phyloP scores from a whole-genome alignment of 148 eudicot species.

The Heliamphora exappendiculata region DNA sequence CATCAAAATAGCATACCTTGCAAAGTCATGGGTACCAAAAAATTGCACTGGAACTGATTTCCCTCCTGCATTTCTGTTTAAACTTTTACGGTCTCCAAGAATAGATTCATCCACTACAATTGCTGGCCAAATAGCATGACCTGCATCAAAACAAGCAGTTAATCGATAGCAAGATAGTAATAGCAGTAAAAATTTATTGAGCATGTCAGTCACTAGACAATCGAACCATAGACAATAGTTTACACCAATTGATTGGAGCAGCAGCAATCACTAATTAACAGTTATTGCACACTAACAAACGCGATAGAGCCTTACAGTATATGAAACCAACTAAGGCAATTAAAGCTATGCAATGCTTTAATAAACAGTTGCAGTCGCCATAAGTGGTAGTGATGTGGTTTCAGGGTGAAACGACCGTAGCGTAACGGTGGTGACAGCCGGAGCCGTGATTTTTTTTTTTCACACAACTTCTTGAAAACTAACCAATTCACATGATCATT shows the following conservation, averaged over 20 bases:
- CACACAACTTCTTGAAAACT: too few relatives aligned
- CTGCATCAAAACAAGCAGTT: conserved; percentile 25
- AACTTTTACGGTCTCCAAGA: conserved; percentile 54
- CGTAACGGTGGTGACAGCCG: too few relatives aligned
- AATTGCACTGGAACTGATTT: conserved; percentile 87
- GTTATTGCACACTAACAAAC: neutral
- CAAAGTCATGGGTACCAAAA: conserved; percentile 96
- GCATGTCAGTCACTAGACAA: neutral
- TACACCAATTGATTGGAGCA: neutral
- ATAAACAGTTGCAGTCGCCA: too few relatives aligned
- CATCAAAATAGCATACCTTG: conserved; percentile 46
- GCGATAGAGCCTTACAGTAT: neutral
- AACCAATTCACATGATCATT: too few relatives aligned
- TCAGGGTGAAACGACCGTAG: too few relatives aligned
- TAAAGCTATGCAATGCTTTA: neutral
- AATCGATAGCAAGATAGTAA: neutral
- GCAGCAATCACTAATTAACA: neutral
- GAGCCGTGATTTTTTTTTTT: too few relatives aligned
- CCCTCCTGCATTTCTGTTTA: conserved; percentile 54
- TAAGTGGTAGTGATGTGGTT: too few relatives aligned
- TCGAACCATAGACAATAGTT: neutral
- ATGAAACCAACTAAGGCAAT: neutral
- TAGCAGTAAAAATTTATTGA: neutral
- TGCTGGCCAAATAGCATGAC: conserved; percentile 98
- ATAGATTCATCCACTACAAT: conserved; percentile 67